Base-by-base conservation (phyloP, 2,329 filamentous ascomycete genomes). In the Onygenales sp. region DNA sequence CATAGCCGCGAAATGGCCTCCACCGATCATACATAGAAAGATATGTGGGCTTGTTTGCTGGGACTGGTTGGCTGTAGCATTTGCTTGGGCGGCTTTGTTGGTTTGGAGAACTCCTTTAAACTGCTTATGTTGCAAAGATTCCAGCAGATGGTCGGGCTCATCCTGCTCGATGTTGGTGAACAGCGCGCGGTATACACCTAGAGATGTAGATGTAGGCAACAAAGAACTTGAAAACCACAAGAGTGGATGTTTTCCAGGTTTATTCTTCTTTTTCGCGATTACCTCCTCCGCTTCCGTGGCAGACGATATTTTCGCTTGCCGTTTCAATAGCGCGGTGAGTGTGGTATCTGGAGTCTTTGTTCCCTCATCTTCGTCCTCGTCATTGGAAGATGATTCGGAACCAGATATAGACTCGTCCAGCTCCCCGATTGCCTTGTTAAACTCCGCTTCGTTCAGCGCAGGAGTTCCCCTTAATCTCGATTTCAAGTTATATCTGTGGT, bases 1-100 rank as follows among this genome's bases (percentile, higher is more conserved):
- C 91, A 97, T 97, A 50, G 88, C 93, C 0, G 93, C 93, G 66
- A 98, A 98, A 68, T 98, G 93, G 0, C 93, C 93, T 55, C 93
- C 93, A 27, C 93, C 93, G 50, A 98, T 95, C 93, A 98, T 98
- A 71, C 91, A 97, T 47, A 98, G 80, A 66, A 98, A 97, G 49
- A 95, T 83, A 66, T 97, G 91, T 2, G 90, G 89, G 7, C 85
- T 84, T 27, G 83, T 81, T 31, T 49, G 46, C 13, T 49, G 46
- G 33, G 10, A 11, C 84, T 83, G 51, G 81, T 81, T 55, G 17
- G 61, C 39, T 32, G 83, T 81, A 84, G 83, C 54, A 81, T 82
- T 54, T 27, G 59, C 69, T 21, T 71, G 62, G 2, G 68, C 61
- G 14, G 62, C 60, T 61, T 70, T 63, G 60, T 70, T 69, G 58